A percentile compares a stretch with the other conserved stretches of the same genome.
These are phyloP conservation scores for Paracoccidioides brasiliensis DNA, from an alignment of 2,329 filamentous ascomycete species.

Conservation along the genomic window DNA sequence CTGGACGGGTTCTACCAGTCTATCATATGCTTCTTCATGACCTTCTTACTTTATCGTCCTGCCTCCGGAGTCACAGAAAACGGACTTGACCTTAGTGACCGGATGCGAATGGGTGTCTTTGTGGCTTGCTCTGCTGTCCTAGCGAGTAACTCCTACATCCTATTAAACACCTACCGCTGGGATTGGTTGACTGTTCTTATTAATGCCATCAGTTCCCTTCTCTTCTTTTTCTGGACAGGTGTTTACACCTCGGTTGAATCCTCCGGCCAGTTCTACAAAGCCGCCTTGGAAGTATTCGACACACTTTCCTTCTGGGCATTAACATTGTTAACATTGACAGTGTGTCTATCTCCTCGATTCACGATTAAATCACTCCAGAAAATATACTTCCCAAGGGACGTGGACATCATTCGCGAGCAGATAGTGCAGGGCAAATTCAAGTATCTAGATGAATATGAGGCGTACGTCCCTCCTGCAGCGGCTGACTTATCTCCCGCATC, in stretches of 20 bases:
- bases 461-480: constrained; percentile 36
- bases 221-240: constrained; percentile 94
- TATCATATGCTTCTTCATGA: constrained; percentile 82
- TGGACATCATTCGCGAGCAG: constrained; percentile 93
- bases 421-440: constrained; percentile 71
- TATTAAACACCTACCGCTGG: constrained; percentile 96
- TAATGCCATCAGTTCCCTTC: constrained; percentile 64
- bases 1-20: constrained; percentile 89
- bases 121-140: constrained; percentile 73
- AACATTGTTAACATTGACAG: constrained; percentile 61
- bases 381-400: constrained; percentile 81
- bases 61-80: constrained; percentile 57
- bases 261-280: constrained; percentile 57
- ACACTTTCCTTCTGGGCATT: constrained; percentile 79
- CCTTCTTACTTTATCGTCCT: constrained; percentile 62
- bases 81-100: constrained; percentile 65
- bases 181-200: constrained; percentile 90
- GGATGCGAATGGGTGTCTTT: constrained; percentile 73
- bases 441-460: constrained; percentile 48
- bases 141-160: constrained; percentile 84
- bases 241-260: constrained; percentile 56
- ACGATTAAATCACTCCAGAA: constrained; percentile 80
- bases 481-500: constrained; percentile 23
- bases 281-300: constrained; percentile 65
- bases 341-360: constrained; percentile 81